Conservation (phyloP, 352 stramenopile species). For the Pythium vanterpoolii region DNA sequence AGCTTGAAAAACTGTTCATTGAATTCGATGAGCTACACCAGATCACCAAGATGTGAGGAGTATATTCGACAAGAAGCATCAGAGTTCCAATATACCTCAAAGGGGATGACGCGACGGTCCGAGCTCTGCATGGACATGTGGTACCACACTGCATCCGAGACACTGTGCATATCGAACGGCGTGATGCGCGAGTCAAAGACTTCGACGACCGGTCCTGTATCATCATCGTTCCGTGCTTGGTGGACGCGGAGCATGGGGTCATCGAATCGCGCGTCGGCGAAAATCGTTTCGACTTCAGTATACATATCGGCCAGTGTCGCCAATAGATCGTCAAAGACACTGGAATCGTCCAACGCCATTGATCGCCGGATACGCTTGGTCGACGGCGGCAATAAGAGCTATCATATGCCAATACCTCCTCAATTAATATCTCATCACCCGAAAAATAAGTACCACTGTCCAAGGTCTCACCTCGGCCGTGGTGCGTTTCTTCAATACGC, state of each 20-base stretch:
- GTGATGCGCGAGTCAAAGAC: constrained; percentile 12
- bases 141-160: constrained; percentile 19
- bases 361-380: constrained; percentile 6
- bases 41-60: no score
- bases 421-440: no score
- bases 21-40: constrained; percentile 6
- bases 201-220: constrained; percentile 8
- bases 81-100: constrained; percentile 4
- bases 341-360: constrained; percentile 1
- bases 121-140: constrained; percentile 15
- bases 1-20: background rate
- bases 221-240: constrained; percentile 8
- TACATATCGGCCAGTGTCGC: constrained; percentile 12
- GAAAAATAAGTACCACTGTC: background rate
- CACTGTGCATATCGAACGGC: constrained; percentile 10
- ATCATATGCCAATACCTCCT: background rate
- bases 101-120: background rate
- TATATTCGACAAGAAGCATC: constrained; percentile 3
- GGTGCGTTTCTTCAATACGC: constrained; percentile 8
- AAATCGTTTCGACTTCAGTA: background rate
- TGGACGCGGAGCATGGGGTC: constrained; percentile 1
- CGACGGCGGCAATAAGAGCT: constrained; percentile 1
- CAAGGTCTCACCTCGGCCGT: constrained; percentile 4
- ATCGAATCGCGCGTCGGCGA: constrained; percentile 9
- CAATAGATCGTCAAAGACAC: constrained; percentile 11